Evolutionary conservation across 352 stramenopile genomes (phyloP).

Genomic region (Phytophthora meadii): DNA sequence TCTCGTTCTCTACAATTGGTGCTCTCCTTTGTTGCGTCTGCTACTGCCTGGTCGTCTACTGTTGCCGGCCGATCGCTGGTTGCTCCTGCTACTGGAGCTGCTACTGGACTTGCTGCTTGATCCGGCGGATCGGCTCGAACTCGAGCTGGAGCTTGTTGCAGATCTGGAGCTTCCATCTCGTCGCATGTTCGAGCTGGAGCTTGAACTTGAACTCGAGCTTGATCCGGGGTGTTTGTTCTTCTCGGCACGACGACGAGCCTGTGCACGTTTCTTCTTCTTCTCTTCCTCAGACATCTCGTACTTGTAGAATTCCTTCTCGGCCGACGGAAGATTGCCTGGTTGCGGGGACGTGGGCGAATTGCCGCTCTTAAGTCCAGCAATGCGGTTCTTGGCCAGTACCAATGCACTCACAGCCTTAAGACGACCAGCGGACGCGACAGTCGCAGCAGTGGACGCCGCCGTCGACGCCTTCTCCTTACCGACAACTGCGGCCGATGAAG

Average conservation of each 20-base stretch:
- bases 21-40: constrained; percentile 37
- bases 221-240: constrained; percentile 54
- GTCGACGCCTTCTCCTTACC: constrained; percentile 64
- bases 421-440: constrained; percentile 54
- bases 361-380: constrained; percentile 38
- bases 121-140: constrained; percentile 27
- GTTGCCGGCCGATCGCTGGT: constrained; percentile 25
- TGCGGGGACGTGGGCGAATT: constrained; percentile 36
- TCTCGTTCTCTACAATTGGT: constrained; percentile 33
- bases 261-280: constrained; percentile 72
- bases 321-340: constrained; percentile 44
- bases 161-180: constrained; percentile 33
- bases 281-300: constrained; percentile 87
- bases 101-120: constrained; percentile 39
- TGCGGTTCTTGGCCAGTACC: constrained; percentile 67
- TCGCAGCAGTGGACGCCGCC: constrained; percentile 51
- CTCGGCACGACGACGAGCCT: constrained; percentile 65
- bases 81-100: constrained; percentile 37
- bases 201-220: constrained; percentile 26
- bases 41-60: constrained; percentile 42
- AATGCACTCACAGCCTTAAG: constrained; percentile 61
- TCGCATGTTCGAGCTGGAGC: constrained; percentile 13
- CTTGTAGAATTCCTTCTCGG: constrained; percentile 79
- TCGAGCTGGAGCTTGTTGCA: constrained; percentile 27
- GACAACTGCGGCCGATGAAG: constrained; percentile 55